These are phyloP conservation scores for Starmerella bombi DNA, from an alignment of 805 yeast genomes.

Conservation along the genomic window DNA sequence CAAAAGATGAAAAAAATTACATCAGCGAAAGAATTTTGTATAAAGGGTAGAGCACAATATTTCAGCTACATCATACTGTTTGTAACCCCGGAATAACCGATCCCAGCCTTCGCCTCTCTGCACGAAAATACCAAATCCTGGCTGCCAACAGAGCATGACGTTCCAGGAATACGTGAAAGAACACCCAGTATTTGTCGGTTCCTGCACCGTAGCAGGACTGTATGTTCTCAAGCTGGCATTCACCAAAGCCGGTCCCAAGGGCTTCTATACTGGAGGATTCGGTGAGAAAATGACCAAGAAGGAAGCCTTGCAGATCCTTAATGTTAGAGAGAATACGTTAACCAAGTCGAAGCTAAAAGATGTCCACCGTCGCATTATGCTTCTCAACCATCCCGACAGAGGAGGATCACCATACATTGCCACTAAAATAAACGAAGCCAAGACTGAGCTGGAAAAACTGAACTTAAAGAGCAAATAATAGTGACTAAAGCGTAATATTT, in stretches of 20 bases:
- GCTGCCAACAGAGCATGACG: constrained; percentile 10
- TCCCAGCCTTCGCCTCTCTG: not conserved
- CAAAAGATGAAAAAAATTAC: not conserved
- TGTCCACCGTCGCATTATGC: constrained; percentile 63
- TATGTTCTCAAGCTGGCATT: constrained; percentile 23
- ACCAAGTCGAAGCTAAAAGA: constrained; percentile 39
- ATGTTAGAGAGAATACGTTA: constrained; percentile 36
- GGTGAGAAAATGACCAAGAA: constrained; percentile 79
- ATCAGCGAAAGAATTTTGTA: not conserved
- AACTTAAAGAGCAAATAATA: constrained; percentile 20
- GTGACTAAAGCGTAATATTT: not conserved
- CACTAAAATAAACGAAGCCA: constrained; percentile 77
- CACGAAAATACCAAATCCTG: no score
- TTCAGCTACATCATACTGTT: constrained; percentile 1
- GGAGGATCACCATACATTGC: constrained; percentile 78
- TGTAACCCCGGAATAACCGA: not conserved
- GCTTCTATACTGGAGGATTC: constrained; percentile 76
- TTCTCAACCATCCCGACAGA: constrained; percentile 75
- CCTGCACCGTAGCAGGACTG: constrained; percentile 51
- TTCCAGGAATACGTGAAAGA: constrained; percentile 26
- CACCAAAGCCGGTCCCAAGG: constrained; percentile 41
- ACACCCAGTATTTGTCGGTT: constrained; percentile 63
- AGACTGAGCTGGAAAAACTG: constrained; percentile 55
- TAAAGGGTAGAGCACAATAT: not conserved
- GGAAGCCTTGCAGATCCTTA: constrained; percentile 78